Percentiles rank a stretch among this genome's conserved stretches.
Evolutionary conservation across 495 filamentous ascomycete species (phyloP).

Genomic region (Acidomyces sp.): DNA sequence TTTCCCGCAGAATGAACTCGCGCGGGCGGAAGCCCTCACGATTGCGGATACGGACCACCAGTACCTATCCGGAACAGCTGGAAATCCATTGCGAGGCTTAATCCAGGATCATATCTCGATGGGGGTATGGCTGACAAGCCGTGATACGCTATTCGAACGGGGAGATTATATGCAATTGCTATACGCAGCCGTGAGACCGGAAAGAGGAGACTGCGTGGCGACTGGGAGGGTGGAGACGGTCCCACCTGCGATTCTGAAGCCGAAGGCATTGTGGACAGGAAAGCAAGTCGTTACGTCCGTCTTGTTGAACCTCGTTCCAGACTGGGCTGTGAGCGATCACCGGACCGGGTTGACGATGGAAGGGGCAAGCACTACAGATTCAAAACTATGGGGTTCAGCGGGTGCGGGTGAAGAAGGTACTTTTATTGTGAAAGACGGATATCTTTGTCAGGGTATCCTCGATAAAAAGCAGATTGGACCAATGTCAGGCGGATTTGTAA

Average conservation of each 20-base stretch:
- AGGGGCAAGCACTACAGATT: conserved; percentile 61
- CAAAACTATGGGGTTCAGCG: conserved; percentile 52
- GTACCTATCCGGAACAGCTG: conserved; percentile 86
- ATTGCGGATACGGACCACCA: conserved; percentile 96
- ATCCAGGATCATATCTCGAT: conserved; percentile 99
- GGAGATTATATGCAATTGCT: conserved; percentile 87
- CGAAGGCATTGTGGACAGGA: conserved; percentile 79
- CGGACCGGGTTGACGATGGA: conserved; percentile 68
- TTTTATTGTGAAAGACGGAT: conserved; percentile 78
- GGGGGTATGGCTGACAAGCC: conserved; percentile 75
- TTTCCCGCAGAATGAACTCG: conserved; percentile 94
- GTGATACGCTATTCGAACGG: conserved; percentile 82
- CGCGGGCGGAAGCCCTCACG: conserved; percentile 75
- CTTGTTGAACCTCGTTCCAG: conserved; percentile 75
- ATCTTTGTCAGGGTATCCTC: conserved; percentile 78
- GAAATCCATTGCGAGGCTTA: conserved; percentile 86
- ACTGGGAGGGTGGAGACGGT: conserved; percentile 60
- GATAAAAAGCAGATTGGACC: conserved; percentile 95
- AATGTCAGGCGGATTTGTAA: conserved; percentile 71
- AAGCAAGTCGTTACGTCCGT: conserved; percentile 94
- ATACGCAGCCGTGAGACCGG: conserved; percentile 77
- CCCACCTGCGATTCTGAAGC: conserved; percentile 69
- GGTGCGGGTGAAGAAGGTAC: conserved; percentile 39
- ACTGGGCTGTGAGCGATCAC: no score
- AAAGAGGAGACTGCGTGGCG: conserved; percentile 69